Base-by-base conservation (phyloP, 805 yeast genomes). In the Candida ulmi region DNA sequence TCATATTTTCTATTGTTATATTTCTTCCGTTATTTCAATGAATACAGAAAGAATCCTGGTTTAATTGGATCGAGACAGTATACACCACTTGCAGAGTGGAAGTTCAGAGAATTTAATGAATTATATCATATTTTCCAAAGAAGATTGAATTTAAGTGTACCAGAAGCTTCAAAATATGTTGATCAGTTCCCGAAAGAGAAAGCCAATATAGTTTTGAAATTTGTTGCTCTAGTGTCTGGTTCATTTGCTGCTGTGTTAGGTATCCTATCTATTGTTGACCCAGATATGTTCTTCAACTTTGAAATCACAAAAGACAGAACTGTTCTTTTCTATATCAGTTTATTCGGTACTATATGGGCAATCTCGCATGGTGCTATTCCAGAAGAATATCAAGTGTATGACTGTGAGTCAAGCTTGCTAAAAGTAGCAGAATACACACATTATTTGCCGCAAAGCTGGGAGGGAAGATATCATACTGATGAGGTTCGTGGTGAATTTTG, bases 81-180 rank as follows among this genome's bases (percentile, higher is more conserved):
- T 56, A 87, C 98, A 0, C 96, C 97, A 0, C 77, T 76, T 61
- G 97, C 98, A 0, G 90, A 85, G 52, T 93, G 98, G 98, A 87
- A 83, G 57, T 74, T 93, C 53, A 69, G 99, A 41, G 99, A 93
- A 54, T 87, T 84, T 57, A 93, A 93, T 60, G 99, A 93, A 57
- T 69, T 93, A 8, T 87, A 87, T 33, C 99, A 93, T 60, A 71
- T 91, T 21, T 93, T 93, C 62, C 78, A 79, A 41, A 79, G 81
- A 50, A 69, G 99, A 36, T 62, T 93, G 30, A 85, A 80, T 35
- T 62, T 86, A 44, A 86, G 96, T 37, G 74, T 78, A 24, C 84
- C 77, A 13, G 80, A 88, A 6, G 96, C 98, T 0, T 74, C 84
- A 32, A 74, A 80, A 16, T 93, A 93, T 56, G 77, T 93, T 39